Evolutionary conservation across 495 filamentous ascomycete species (phyloP), one percentile per base, ranked within the genome.

Genomic region (Cercophora newfieldiana): DNA sequence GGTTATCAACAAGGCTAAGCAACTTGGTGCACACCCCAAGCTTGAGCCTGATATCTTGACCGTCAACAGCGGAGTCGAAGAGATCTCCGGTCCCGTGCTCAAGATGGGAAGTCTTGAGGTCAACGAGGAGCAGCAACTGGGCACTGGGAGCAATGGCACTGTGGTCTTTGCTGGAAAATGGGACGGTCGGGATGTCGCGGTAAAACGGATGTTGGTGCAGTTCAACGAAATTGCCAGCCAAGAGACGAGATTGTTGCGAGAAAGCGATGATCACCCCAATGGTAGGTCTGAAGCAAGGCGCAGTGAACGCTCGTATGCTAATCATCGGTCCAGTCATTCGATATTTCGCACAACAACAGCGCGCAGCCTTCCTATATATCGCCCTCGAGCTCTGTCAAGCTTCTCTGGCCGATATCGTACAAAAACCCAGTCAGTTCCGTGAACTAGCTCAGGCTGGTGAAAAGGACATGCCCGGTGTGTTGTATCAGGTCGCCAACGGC

Each of bases 161-260:
- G 86, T 93, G 49, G 92, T 96, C 7, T 94, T 91, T 73, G 85
- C 87, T 18, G 92, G 92, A n/a, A 88, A 84, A 24, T 96, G 93
- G 72, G 92, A 96, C 71, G 93, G 94, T 22, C 89, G 93, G 68
- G 90, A 92, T 51, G 96, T 99, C 21, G 95, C 95, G 1, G 93
- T 99, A 31, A 99, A 99, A 80, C 87, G 95, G 24, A 98, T 99
- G 93, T 82, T 97, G 56, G 90, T 92, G 47, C 90, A 95, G 65
- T 96, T 97, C 74, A 96, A 91, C 75, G 95, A 97, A 61, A 93
- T 99, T 69, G 96, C 96, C 12, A 91, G 91, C 22, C 94, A 97
- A 66, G 95, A 99, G 73, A 94, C 97, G 1, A 88, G 91, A 50
- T 78, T 97, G 18, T 78, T 99, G 31, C 87, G 95, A 66, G 91